Evolutionary conservation across 176 grass and related monocot genomes (phyloP).

Genomic region (Carex scoparia): DNA sequence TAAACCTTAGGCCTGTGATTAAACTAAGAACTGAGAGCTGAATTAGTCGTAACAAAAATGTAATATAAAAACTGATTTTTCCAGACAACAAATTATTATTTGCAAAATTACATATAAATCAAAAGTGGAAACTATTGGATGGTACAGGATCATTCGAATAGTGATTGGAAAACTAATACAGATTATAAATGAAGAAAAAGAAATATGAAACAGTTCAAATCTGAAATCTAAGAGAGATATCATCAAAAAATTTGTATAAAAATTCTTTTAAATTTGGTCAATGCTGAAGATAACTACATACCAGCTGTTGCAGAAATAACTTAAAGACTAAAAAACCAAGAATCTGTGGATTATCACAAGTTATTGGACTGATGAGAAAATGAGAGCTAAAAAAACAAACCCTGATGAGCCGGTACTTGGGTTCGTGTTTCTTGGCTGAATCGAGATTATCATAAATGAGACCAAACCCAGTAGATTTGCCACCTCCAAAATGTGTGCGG

Average conservation of each 20-base stretch:
- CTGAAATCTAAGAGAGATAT: not conserved
- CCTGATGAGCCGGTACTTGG: conserved; percentile 97
- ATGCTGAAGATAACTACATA: not conserved
- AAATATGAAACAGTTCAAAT: not conserved
- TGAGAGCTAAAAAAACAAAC: conserved; percentile 25
- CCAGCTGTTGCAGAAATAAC: not conserved
- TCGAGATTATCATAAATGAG: conserved; percentile 89
- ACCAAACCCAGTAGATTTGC: conserved; percentile 89
- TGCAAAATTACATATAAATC: not conserved
- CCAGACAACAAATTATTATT: not conserved
- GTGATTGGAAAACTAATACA: not conserved
- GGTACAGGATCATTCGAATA: not conserved
- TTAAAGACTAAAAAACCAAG: not conserved
- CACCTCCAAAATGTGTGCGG: conserved; percentile 90
- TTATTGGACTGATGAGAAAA: not conserved
- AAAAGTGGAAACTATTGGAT: not conserved
- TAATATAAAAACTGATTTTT: not conserved
- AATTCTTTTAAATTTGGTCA: not conserved
- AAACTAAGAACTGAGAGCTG: not conserved
- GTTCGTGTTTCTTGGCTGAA: conserved; percentile 83
- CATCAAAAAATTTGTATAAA: not conserved
- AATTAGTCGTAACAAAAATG: not conserved
- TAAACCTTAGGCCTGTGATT: not conserved
- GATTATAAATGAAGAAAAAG: not conserved
- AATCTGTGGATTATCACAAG: not conserved